Base-by-base conservation (phyloP, 192 early-diverging fungal genomes). In the Coemansia sp. region DNA sequence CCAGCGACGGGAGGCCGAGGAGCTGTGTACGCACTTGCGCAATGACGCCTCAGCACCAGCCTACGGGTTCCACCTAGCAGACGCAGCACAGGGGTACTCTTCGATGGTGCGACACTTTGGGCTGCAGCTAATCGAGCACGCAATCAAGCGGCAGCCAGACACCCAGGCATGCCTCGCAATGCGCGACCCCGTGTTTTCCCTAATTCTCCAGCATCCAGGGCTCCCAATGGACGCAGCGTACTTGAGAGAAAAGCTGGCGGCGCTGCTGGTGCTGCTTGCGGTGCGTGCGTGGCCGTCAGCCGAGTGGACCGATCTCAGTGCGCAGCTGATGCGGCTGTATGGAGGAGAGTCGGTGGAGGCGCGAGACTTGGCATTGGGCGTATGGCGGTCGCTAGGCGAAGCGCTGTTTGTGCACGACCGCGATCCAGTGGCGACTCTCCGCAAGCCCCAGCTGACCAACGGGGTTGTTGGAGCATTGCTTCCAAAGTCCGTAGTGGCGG, bases 331-430 rank as follows among this genome's bases (percentile, higher is more conserved):
- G 58, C 65, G 60, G 3, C 34, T 79, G 60, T 70, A 70, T 21
- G 3, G n/a, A n/a, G n/a, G n/a, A n/a, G n/a, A n/a, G n/a, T n/a
- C n/a, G n/a, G n/a, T n/a, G n/a, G 15, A 58, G 59, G 11, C 63
- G 63, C 1, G 76, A 68, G 18, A 55, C n/a, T n/a, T 65, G 66
- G 68, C 63, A 34, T 52, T 69, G 48, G 11, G 76, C 11, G 42
- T 79, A 11, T 79, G 76, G 76, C 66, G 54, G 42, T 72, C 70
- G 27, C 53, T 79, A 34, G 76, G 76, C 38, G 76, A 79, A 36
- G 76, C 72, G 56, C 29, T 79, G 59, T 68, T 79, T 72, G 70
- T 72, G 12, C 72, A 62, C 21, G 76, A 79, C 26, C 46, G 70
- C 14, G 76, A 79, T 27, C 56, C 76, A 7, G 50, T 60, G 40